These are phyloP conservation scores for Catharanthus roseus DNA, from an alignment of 257 asterid species.

Conservation along the genomic window DNA sequence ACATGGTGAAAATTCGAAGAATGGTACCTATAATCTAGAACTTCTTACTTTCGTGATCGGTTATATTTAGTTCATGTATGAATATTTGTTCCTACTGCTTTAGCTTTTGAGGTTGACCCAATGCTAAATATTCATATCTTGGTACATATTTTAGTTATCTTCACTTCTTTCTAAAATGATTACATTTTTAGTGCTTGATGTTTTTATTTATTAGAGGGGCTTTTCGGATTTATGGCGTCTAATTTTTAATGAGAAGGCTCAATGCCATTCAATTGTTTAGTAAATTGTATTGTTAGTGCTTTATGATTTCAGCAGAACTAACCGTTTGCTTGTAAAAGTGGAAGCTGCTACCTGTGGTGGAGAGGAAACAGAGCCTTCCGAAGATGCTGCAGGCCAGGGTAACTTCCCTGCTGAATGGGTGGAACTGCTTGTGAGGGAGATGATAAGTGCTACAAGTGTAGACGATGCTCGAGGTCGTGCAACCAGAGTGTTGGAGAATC, in stretches of 20 bases:
- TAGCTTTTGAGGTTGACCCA: neutral
- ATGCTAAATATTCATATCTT: neutral
- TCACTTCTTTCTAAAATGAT: neutral
- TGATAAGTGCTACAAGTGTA: conserved; percentile 60
- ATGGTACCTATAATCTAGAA: conserved; percentile 28
- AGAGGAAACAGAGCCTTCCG: conserved; percentile 21
- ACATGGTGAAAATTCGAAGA: conserved; percentile 21
- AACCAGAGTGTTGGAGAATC: conserved; percentile 46
- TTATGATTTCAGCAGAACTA: neutral
- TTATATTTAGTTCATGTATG: neutral
- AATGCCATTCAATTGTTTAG: neutral
- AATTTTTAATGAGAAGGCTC: neutral
- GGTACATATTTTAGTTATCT: neutral
- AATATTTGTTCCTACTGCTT: neutral
- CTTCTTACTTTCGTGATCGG: neutral
- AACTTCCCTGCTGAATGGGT: conserved; percentile 71
- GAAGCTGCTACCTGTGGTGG: conserved; percentile 31
- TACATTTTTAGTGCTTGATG: neutral
- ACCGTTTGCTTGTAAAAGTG: conserved; percentile 11
- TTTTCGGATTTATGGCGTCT: neutral
- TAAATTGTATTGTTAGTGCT: neutral
- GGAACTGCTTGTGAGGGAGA: conserved; percentile 63
- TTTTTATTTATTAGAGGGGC: neutral
- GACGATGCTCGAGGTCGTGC: conserved; percentile 75
- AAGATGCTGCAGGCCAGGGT: conserved; percentile 34